Evolutionary conservation across 148 eudicot species (phyloP).

Genomic region (Nepenthes gracilis): DNA sequence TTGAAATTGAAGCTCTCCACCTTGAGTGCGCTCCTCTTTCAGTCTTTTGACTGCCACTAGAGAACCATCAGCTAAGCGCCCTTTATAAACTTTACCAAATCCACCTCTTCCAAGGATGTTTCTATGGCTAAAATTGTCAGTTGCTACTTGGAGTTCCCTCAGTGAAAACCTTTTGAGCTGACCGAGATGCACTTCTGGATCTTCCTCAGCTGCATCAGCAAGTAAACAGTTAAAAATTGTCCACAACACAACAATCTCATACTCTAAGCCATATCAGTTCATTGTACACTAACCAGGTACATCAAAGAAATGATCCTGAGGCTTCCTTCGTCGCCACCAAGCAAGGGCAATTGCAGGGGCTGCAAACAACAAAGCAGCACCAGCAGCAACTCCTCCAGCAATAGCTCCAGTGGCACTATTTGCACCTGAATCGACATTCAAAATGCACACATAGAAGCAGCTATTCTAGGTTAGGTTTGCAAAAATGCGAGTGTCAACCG

Average conservation of each 20-base stretch:
- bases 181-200: constrained; percentile 42
- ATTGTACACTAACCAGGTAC: constrained; percentile 26
- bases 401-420: constrained; percentile 35
- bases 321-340: constrained; percentile 31
- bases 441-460: background rate
- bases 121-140: constrained; percentile 36
- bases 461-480: background rate
- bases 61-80: constrained; percentile 43
- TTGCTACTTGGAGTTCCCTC: constrained; percentile 37
- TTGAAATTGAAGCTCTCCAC: constrained; percentile 41
- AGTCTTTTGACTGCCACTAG: constrained; percentile 42
- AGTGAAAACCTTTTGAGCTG: constrained; percentile 43
- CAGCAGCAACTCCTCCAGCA: constrained; percentile 50
- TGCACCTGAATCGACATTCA: constrained; percentile 10
- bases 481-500: background rate
- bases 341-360: constrained; percentile 39
- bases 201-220: constrained; percentile 34
- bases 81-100: constrained; percentile 45
- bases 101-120: constrained; percentile 49
- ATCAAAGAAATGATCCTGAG: constrained; percentile 40
- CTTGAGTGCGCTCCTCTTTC: constrained; percentile 38
- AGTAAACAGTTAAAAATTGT: background rate
- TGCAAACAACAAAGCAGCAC: constrained; percentile 39
- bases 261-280: background rate
- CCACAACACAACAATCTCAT: background rate